Conservation (phyloP, 345 rosid species). For the Pistacia vera region DNA sequence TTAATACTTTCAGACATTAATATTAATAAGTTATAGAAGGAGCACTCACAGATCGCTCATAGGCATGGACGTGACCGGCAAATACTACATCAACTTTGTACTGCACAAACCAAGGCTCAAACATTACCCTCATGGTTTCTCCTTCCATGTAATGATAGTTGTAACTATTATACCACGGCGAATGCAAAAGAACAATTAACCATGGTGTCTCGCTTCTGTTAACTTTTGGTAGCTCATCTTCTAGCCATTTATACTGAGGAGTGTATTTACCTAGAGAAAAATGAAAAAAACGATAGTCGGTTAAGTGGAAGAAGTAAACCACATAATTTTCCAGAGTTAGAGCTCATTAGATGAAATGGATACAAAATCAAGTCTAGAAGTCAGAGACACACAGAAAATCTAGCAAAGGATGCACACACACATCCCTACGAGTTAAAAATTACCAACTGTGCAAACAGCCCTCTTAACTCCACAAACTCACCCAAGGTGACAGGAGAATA, state of each 20-base stretch:
- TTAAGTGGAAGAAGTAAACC: background rate
- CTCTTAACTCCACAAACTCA: too few species aligned
- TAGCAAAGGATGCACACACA: background rate
- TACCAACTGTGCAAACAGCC: too few species aligned
- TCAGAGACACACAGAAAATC: background rate
- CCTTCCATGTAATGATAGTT: constrained; percentile 96
- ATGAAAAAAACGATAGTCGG: background rate
- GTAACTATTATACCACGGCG: constrained; percentile 95
- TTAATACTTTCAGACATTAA: background rate
- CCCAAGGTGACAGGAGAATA: too few species aligned
- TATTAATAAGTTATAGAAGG: background rate
- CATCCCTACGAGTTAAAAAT: background rate
- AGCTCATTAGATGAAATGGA: background rate
- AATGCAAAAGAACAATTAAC: constrained; percentile 80
- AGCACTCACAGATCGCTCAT: constrained; percentile 88
- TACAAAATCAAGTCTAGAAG: background rate
- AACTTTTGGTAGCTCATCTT: constrained; percentile 73
- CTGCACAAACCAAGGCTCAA: constrained; percentile 73
- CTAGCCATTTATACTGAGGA: constrained; percentile 81
- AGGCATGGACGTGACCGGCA: constrained; percentile 93
- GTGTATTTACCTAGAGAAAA: constrained; percentile 65
- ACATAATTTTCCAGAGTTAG: background rate
- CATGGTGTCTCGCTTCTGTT: constrained; percentile 88
- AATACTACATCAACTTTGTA: constrained; percentile 86
- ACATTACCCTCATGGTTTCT: constrained; percentile 93